Conservation (phyloP, 2,329 filamentous ascomycete species). For the Pseudocercospora cruenta region DNA sequence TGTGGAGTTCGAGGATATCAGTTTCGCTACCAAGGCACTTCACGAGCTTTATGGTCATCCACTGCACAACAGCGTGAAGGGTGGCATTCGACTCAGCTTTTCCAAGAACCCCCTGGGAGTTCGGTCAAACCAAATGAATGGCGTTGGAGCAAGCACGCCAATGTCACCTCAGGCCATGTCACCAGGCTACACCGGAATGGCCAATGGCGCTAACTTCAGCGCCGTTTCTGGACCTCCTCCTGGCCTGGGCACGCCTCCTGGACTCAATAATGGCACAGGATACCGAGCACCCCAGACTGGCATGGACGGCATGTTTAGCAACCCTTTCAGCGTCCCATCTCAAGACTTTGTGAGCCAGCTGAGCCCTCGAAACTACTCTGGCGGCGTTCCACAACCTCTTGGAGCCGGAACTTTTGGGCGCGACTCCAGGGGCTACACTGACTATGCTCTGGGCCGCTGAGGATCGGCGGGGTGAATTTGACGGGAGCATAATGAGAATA, state of each 20-base stretch:
- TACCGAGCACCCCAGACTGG: constrained; percentile 26
- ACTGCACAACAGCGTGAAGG: constrained; percentile 89
- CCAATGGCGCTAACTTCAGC: constrained; percentile 69
- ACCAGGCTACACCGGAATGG: constrained; percentile 61
- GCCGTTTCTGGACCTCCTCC: constrained; percentile 68
- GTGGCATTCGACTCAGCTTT: constrained; percentile 92
- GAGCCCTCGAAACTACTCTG: constrained; percentile 30
- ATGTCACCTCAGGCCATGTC: constrained; percentile 57
- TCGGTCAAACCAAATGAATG: constrained; percentile 70
- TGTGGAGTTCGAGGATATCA: constrained; percentile 94
- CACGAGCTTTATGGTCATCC: constrained; percentile 85
- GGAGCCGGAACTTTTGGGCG: constrained; percentile 32
- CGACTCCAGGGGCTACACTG: constrained; percentile 24
- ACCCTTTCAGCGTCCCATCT: constrained; percentile 31
- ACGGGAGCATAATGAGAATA: neutral
- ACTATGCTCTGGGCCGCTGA: constrained; percentile 18
- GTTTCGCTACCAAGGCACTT: constrained; percentile 87
- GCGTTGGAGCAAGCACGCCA: constrained; percentile 54
- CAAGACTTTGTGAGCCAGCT: constrained; percentile 30
- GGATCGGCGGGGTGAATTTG: neutral
- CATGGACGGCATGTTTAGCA: constrained; percentile 36
- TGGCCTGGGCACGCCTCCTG: constrained; percentile 73
- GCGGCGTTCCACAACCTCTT: constrained; percentile 35
- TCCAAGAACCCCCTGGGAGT: constrained; percentile 97
- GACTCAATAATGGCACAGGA: constrained; percentile 23